Evolutionary conservation across 2,329 filamentous ascomycete genomes (phyloP), one percentile per base, ranked within the genome.

Genomic region (Epicoccum sorghinum): DNA sequence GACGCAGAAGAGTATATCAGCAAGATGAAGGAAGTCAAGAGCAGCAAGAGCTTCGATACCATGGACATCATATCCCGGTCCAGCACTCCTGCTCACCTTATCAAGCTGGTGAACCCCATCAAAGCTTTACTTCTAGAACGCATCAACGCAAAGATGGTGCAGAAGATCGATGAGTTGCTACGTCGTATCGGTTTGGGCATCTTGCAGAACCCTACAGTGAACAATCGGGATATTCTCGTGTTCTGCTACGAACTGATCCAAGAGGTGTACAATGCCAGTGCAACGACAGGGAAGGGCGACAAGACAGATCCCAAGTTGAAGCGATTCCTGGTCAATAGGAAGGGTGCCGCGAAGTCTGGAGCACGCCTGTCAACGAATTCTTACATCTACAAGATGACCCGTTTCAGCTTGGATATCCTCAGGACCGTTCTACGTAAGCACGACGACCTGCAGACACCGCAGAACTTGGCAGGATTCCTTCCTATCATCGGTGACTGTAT

Each of bases 1-100:
- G 95, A 99, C 66, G 93, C 93, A 0, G 92, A 97, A 65, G 95
- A 93, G 47, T 99, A 99, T 72, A 88, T 89, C 51, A 96, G 87
- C 71, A 90, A 93, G 75, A 97, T 96, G 88, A 96, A 96, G 75
- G 95, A 99, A 77, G 89, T 99, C 52, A 98, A 96, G 79, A 95
- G 90, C 75, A 97, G 90, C 80, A 99, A 98, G 80, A 97, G 93
- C 71, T 96, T 93, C 68, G 96, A 99, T 70, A 96, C 95, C 0
- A 96, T 98, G 88, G 93, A 98, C 73, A 81, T 98, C 13, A 82
- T 98, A 60, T 89, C 95, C 24, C 90, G 88, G 68, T 92, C 88
- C 42, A 88, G 91, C 1, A 93, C 92, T 1, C 81, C 97, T 23
- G 80, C 77, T 46, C 86, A 87, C 52, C 82, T 98, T 5, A 86